Percentiles rank a stretch among this genome's conserved stretches.
Evolutionary conservation across 2,329 filamentous ascomycete species (phyloP).

Genomic region (Fusarium acutatum): DNA sequence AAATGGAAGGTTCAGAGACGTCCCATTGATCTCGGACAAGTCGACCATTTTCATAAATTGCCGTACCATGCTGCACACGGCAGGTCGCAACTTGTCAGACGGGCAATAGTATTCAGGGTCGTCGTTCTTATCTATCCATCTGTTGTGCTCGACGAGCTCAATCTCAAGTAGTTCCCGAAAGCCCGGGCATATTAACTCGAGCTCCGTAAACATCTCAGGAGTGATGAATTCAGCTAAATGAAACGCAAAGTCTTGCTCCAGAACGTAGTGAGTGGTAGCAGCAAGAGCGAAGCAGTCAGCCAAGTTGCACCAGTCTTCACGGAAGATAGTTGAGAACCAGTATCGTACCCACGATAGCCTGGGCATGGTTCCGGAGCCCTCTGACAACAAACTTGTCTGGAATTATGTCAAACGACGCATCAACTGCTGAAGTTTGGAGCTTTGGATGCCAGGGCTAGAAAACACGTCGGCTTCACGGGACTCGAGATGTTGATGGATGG

Average conservation of each 20-base stretch:
- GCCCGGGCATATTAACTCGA: not conserved
- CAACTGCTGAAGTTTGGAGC: too few relatives aligned
- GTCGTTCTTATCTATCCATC: rapidly evolving
- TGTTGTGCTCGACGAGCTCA: rapidly evolving
- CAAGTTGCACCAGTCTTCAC: not conserved
- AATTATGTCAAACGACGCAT: too few relatives aligned
- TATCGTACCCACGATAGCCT: too few relatives aligned
- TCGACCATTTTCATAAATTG: not conserved
- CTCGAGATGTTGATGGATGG: too few relatives aligned
- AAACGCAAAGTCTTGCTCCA: not conserved
- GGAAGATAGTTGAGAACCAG: conserved; percentile 13
- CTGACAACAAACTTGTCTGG: too few relatives aligned
- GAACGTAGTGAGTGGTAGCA: not conserved
- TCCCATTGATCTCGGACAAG: rapidly evolving
- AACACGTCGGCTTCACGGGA: too few relatives aligned
- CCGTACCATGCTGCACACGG: not conserved
- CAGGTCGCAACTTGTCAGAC: not conserved
- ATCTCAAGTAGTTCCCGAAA: not conserved
- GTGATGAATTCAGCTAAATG: not conserved
- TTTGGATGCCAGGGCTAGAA: too few relatives aligned
- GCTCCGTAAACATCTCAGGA: not conserved
- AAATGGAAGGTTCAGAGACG: rapidly evolving
- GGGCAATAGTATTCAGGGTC: rapidly evolving
- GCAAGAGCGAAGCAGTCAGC: not conserved
- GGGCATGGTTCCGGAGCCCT: too few relatives aligned